Evolutionary conservation across 2,329 filamentous ascomycete species (phyloP).

Genomic region (Aspergillus carbonarius): DNA sequence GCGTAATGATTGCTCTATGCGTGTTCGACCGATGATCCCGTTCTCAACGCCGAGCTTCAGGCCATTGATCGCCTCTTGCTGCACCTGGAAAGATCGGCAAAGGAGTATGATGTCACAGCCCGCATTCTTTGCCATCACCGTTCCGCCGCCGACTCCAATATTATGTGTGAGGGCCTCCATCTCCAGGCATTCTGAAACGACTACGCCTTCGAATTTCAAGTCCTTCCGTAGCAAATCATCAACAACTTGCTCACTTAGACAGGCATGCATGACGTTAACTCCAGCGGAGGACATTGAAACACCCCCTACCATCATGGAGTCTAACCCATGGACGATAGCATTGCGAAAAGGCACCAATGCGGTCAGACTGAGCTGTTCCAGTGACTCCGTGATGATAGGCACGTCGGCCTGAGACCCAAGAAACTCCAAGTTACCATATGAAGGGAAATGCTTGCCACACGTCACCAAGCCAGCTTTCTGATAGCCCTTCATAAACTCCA

Average conservation of each 20-base stretch:
- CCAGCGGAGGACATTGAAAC: constrained; percentile 89
- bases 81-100: constrained; percentile 82
- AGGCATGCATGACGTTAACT: constrained; percentile 94
- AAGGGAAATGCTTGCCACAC: constrained; percentile 94
- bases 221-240: constrained; percentile 86
- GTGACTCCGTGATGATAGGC: constrained; percentile 89
- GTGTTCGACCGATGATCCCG: constrained; percentile 76
- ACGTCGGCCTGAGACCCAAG: constrained; percentile 87
- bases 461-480: constrained; percentile 86
- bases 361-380: constrained; percentile 89
- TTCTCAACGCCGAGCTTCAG: constrained; percentile 88
- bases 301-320: constrained; percentile 94
- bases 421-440: constrained; percentile 92
- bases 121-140: constrained; percentile 95
- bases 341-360: constrained; percentile 89
- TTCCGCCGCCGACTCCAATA: constrained; percentile 94
- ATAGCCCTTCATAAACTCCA: constrained; percentile 88
- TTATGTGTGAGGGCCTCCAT: constrained; percentile 96
- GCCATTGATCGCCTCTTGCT: constrained; percentile 87
- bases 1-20: constrained; percentile 76
- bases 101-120: constrained; percentile 90
- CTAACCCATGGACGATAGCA: constrained; percentile 80
- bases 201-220: constrained; percentile 84
- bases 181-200: constrained; percentile 91
- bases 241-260: constrained; percentile 87